A percentile compares a stretch with the other conserved stretches of the same genome.
These are phyloP conservation scores for Lachnellula occidentalis DNA, from an alignment of 2,329 filamentous ascomycete species.

Conservation along the genomic window DNA sequence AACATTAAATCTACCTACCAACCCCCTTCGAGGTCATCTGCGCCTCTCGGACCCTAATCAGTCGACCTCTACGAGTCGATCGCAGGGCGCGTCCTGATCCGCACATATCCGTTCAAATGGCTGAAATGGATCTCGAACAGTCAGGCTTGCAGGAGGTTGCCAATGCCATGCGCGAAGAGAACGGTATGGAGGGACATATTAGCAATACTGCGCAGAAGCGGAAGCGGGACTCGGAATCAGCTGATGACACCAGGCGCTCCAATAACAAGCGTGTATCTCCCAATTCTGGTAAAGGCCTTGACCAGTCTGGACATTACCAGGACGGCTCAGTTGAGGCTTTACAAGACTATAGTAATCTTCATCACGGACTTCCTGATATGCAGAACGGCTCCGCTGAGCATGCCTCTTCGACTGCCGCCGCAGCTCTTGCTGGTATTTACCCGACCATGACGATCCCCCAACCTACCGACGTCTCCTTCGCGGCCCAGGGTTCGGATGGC, in stretches of 20 bases:
- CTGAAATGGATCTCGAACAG: constrained; percentile 31
- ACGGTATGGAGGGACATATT: constrained; percentile 14
- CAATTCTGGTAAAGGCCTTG: constrained; percentile 24
- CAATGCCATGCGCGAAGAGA: constrained; percentile 32
- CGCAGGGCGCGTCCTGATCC: constrained; percentile 22
- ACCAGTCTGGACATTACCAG: constrained; percentile 22
- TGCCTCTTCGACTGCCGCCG: constrained; percentile 54
- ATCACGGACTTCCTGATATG: constrained; percentile 39
- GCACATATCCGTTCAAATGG: constrained; percentile 25
- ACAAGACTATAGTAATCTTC: constrained; percentile 37
- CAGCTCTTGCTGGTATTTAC: constrained; percentile 38
- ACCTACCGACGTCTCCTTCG: constrained; percentile 48
- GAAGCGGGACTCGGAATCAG: constrained; percentile 32
- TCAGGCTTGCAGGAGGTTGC: constrained; percentile 33
- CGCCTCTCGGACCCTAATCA: constrained; percentile 21
- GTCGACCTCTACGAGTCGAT: constrained; percentile 25
- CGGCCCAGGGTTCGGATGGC: constrained; percentile 37
- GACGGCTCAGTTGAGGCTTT: constrained; percentile 28
- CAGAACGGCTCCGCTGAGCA: constrained; percentile 48
- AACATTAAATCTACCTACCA: constrained; percentile 29
- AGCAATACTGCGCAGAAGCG: constrained; percentile 28
- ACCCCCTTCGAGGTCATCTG: constrained; percentile 31
- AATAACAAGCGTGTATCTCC: constrained; percentile 32
- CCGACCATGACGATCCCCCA: constrained; percentile 50
- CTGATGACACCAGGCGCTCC: constrained; percentile 30